phyloP scores from a whole-genome alignment of 768 basidiomycete species.

The Neoboletus brunneissimus region DNA sequence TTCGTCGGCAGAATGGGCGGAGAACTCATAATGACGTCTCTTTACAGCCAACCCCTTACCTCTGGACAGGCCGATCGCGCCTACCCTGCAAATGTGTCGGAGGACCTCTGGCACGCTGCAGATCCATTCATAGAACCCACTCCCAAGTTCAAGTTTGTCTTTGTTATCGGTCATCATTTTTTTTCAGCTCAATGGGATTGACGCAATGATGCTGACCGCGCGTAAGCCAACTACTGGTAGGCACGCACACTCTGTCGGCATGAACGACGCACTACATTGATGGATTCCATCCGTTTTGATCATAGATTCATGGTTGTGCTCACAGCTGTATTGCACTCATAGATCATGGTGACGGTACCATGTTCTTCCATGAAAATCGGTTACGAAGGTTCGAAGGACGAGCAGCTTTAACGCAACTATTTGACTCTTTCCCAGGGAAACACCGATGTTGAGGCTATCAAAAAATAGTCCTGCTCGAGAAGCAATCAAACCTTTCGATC shows the following conservation, averaged over 20 bases:
- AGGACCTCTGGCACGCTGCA: neutral
- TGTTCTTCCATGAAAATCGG: neutral
- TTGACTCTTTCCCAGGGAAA: neutral
- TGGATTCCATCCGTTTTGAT: neutral
- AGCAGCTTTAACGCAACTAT: neutral
- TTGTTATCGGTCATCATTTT: neutral
- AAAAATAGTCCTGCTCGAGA: neutral
- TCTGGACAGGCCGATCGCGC: neutral
- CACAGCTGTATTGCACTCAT: neutral
- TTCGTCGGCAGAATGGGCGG: slow-evolving; percentile 26
- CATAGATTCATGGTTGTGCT: neutral
- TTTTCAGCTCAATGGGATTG: neutral
- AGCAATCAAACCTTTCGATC: neutral
- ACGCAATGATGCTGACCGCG: neutral
- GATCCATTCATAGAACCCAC: neutral
- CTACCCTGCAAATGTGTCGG: neutral
- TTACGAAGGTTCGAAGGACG: neutral
- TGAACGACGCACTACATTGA: neutral
- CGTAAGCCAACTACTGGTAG: neutral
- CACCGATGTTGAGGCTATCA: neutral
- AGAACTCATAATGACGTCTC: neutral
- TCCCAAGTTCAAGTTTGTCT: neutral
- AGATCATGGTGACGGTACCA: neutral
- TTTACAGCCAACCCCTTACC: neutral
- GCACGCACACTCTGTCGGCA: neutral